Percentiles rank a stretch among this genome's conserved stretches.
Evolutionary conservation across 1,284 basidiomycete species (phyloP).

Genomic region (Takashimella koratensis): DNA sequence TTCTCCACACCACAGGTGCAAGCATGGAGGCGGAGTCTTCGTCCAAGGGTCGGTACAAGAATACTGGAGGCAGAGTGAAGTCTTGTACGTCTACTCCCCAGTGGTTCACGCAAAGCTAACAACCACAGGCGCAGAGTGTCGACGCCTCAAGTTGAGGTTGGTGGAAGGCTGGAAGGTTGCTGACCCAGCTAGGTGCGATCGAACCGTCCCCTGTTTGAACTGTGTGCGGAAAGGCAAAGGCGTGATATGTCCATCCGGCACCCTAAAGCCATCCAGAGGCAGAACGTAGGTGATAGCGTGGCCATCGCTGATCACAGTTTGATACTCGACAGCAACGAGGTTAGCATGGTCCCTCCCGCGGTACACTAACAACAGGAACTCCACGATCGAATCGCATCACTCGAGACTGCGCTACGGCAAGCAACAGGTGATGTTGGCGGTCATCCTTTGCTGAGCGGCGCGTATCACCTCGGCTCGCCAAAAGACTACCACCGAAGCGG

Average conservation of each 20-base stretch:
- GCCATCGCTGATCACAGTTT: slow-evolving; percentile 1
- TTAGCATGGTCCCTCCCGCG: not conserved
- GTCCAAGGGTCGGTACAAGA: not conserved
- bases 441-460: slow-evolving; percentile 15
- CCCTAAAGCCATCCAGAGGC: slow-evolving; percentile 8
- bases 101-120: not conserved
- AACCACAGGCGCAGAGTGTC: slow-evolving; percentile 21
- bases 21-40: not conserved
- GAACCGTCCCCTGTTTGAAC: slow-evolving; percentile 8
- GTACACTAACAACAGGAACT: slow-evolving; percentile 5
- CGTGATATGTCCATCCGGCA: slow-evolving; percentile 14
- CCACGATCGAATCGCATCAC: slow-evolving; percentile 15
- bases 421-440: slow-evolving; percentile 3
- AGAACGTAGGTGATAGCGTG: slow-evolving; percentile 16
- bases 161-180: not conserved
- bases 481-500: too few species aligned
- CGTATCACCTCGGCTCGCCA: slow-evolving; percentile 13
- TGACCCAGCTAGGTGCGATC: slow-evolving; percentile 8
- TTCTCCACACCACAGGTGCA: too few species aligned
- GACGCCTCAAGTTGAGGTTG: slow-evolving; percentile 21
- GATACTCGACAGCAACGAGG: slow-evolving; percentile 5
- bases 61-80: not conserved
- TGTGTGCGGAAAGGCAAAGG: slow-evolving; percentile 12
- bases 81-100: not conserved
- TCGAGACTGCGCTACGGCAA: slow-evolving; percentile 14